Conservation (phyloP, 2,329 filamentous ascomycete species). For the Paecilomyces niveus region DNA sequence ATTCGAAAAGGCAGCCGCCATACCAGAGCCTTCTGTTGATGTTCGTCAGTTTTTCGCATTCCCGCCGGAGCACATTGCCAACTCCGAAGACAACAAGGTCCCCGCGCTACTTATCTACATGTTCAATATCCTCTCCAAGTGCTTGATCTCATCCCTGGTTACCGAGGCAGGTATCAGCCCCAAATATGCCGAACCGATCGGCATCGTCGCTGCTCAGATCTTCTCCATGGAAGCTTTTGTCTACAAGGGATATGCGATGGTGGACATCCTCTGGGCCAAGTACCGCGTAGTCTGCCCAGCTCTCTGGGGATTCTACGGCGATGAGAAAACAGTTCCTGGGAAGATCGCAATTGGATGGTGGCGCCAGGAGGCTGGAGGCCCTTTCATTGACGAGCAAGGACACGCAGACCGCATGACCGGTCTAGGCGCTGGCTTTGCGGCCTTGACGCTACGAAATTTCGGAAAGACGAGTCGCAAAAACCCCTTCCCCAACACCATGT, state of each 20-base stretch:
- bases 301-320: slow-evolving; percentile 74
- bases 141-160: slow-evolving; percentile 62
- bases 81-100: slow-evolving; percentile 42
- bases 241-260: slow-evolving; percentile 61
- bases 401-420: slow-evolving; percentile 80
- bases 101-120: slow-evolving; percentile 66
- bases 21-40: slow-evolving; percentile 50
- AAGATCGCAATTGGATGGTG: slow-evolving; percentile 67
- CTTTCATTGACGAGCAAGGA: slow-evolving; percentile 60
- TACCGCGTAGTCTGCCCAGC: slow-evolving; percentile 73
- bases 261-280: slow-evolving; percentile 83
- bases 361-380: slow-evolving; percentile 45
- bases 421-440: slow-evolving; percentile 74
- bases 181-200: slow-evolving; percentile 67
- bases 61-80: slow-evolving; percentile 30
- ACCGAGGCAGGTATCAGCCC: slow-evolving; percentile 59
- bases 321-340: slow-evolving; percentile 64
- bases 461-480: slow-evolving; percentile 60
- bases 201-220: slow-evolving; percentile 66
- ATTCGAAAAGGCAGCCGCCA: slow-evolving; percentile 49
- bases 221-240: slow-evolving; percentile 63
- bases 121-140: slow-evolving; percentile 69
- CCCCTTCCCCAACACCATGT: slow-evolving; percentile 69
- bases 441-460: slow-evolving; percentile 77
- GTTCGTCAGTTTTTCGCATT: slow-evolving; percentile 48